Percentiles rank a stretch among this genome's conserved stretches.
Conservation (phyloP, 257 asterid genomes). For the Echium plantagineum region DNA sequence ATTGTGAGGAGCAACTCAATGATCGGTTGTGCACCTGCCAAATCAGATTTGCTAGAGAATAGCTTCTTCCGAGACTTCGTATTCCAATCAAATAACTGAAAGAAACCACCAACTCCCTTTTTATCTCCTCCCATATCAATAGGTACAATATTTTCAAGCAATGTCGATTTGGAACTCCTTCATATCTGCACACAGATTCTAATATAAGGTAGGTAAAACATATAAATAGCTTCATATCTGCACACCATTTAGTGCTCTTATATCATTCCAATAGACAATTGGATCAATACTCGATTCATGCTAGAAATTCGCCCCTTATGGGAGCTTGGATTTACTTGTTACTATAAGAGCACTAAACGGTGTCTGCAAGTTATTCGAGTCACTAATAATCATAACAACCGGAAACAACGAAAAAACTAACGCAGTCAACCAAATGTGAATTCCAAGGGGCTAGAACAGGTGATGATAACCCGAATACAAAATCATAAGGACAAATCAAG, state of each 20-base stretch:
- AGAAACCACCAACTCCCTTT: constrained; percentile 70
- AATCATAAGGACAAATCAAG: not conserved
- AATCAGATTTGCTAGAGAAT: constrained; percentile 57
- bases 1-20: not conserved
- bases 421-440: no score
- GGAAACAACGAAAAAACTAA: no score
- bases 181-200: constrained; percentile 21
- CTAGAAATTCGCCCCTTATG: no score
- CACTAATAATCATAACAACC: no score
- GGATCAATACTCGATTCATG: no score
- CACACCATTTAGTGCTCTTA: no score
- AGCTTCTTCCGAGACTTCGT: constrained; percentile 77
- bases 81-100: constrained; percentile 89
- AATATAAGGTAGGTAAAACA: not conserved
- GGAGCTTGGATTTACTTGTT: no score
- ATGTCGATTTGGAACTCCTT: not conserved
- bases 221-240: constrained; percentile 4
- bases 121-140: constrained; percentile 57
- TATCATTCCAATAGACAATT: no score
- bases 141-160: constrained; percentile 9
- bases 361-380: no score
- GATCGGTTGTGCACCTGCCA: constrained; percentile 36
- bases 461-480: not conserved
- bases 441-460: no score
- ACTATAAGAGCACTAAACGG: no score